Conservation (phyloP, 768 basidiomycete species). For the Daedaleopsis sinensis region DNA sequence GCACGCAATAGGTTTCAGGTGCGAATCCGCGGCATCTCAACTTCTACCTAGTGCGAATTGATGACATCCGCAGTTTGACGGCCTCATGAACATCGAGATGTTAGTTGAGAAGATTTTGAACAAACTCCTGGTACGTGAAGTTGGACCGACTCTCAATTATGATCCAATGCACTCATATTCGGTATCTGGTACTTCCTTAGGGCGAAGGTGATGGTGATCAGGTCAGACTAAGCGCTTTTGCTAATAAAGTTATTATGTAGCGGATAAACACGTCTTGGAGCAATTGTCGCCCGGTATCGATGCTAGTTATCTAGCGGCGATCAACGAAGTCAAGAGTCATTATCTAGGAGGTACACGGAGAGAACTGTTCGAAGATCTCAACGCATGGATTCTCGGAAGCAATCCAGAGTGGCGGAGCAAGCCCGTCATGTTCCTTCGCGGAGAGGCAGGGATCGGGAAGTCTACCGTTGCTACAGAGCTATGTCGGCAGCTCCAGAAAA, state of each 20-base stretch:
- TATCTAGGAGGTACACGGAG: not conserved
- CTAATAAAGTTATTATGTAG: not conserved
- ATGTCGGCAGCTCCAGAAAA: conserved; percentile 24
- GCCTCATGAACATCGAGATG: too few relatives aligned
- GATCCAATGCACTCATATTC: too few relatives aligned
- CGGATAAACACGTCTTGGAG: not conserved
- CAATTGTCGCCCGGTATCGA: not conserved
- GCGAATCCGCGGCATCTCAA: not conserved
- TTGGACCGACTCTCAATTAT: too few relatives aligned
- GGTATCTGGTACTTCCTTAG: not conserved
- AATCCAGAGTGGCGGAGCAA: conserved; percentile 16
- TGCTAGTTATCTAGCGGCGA: not conserved
- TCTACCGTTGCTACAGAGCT: conserved; percentile 40
- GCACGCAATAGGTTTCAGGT: not conserved
- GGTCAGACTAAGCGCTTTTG: not conserved
- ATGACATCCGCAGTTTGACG: too few relatives aligned
- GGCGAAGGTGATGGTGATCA: not conserved
- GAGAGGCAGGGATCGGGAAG: conserved; percentile 41
- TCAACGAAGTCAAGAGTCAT: not conserved
- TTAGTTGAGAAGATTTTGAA: too few relatives aligned
- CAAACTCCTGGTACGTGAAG: too few relatives aligned
- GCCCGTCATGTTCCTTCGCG: conserved; percentile 11
- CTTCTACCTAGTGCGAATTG: not conserved
- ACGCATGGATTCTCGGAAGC: conserved; percentile 25
- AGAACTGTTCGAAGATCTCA: not conserved